Percentiles rank a stretch among this genome's conserved stretches.
These are phyloP conservation scores for Huntiella omanensis DNA, from an alignment of 2,329 filamentous ascomycete species.

Conservation along the genomic window DNA sequence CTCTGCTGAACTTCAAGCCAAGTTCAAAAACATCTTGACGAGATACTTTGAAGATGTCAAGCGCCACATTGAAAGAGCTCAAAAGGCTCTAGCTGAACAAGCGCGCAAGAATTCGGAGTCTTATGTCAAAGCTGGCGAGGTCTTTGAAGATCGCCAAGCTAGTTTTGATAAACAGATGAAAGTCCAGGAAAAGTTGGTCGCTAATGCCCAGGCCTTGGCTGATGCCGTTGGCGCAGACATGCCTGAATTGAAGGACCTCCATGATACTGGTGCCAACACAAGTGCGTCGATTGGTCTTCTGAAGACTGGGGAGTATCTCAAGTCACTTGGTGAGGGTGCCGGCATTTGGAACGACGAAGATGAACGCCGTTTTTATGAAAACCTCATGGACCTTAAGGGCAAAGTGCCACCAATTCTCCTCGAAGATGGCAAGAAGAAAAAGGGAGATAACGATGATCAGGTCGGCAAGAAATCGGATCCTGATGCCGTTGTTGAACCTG, in stretches of 20 bases:
- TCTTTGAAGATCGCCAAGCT: conserved; percentile 90
- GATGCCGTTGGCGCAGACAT: conserved; percentile 80
- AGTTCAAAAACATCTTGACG: conserved; percentile 68
- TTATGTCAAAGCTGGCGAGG: conserved; percentile 94
- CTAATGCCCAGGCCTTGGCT: conserved; percentile 79
- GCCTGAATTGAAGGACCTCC: conserved; percentile 77
- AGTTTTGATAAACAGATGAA: conserved; percentile 93
- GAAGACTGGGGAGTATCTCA: conserved; percentile 82
- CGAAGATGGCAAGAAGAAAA: conserved; percentile 92
- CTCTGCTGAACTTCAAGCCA: conserved; percentile 57
- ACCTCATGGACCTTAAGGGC: conserved; percentile 82
- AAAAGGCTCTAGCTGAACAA: conserved; percentile 72
- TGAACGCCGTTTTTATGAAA: conserved; percentile 94
- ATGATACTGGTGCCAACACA: conserved; percentile 43
- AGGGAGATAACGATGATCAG: conserved; percentile 60
- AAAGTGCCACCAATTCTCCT: conserved; percentile 87
- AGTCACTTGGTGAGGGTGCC: conserved; percentile 72
- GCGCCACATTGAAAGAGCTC: conserved; percentile 69
- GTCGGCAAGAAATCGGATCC: conserved; percentile 55
- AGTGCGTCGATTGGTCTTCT: conserved; percentile 78
- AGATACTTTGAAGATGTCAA: conserved; percentile 92
- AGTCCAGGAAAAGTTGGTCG: conserved; percentile 70
- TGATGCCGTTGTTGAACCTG: conserved; percentile 33
- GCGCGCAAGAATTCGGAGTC: conserved; percentile 91
- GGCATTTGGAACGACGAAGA: conserved; percentile 99